These are phyloP conservation scores for Porphyridium purpureum DNA, from an alignment of 23 red algal species.

Conservation along the genomic window DNA sequence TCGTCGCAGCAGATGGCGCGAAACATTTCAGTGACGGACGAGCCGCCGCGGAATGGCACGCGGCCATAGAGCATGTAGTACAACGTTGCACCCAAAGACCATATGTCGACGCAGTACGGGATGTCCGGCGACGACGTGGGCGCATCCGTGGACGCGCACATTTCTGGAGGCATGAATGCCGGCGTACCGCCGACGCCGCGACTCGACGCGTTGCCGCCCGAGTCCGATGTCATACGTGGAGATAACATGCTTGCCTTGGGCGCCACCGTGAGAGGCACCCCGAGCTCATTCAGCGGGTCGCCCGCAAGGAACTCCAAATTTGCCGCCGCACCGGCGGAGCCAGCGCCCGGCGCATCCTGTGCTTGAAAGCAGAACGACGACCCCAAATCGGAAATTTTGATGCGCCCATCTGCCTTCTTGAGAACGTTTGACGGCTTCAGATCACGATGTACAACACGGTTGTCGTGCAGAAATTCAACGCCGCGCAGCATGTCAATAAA, in stretches of 20 bases:
- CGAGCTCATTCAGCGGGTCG: too few relatives aligned
- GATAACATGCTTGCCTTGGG: too few relatives aligned
- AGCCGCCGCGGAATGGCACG: conserved; percentile 62
- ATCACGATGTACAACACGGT: conserved; percentile 11
- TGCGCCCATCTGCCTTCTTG: background rate
- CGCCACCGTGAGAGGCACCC: too few relatives aligned
- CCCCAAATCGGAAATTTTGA: conserved; percentile 10
- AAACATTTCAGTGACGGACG: conserved; percentile 65
- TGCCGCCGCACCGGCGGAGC: too few relatives aligned
- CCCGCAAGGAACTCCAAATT: too few relatives aligned
- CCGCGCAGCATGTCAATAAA: conserved; percentile 57
- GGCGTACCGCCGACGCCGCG: conserved; percentile 36
- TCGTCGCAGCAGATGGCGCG: conserved; percentile 65
- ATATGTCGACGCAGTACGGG: conserved; percentile 61
- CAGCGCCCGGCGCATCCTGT: too few relatives aligned
- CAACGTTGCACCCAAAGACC: conserved; percentile 84
- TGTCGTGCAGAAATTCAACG: conserved; percentile 2
- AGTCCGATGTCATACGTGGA: conserved; percentile 50
- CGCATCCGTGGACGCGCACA: conserved; percentile 40
- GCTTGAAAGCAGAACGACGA: too few relatives aligned
- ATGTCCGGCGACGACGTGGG: conserved; percentile 55
- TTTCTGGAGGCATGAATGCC: conserved; percentile 66
- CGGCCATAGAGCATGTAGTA: conserved; percentile 82
- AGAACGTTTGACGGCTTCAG: conserved; percentile 18
- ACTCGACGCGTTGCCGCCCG: conserved; percentile 13